These are phyloP conservation scores for Gillenia trifoliata DNA, from an alignment of 306 rosid species.

Conservation along the genomic window DNA sequence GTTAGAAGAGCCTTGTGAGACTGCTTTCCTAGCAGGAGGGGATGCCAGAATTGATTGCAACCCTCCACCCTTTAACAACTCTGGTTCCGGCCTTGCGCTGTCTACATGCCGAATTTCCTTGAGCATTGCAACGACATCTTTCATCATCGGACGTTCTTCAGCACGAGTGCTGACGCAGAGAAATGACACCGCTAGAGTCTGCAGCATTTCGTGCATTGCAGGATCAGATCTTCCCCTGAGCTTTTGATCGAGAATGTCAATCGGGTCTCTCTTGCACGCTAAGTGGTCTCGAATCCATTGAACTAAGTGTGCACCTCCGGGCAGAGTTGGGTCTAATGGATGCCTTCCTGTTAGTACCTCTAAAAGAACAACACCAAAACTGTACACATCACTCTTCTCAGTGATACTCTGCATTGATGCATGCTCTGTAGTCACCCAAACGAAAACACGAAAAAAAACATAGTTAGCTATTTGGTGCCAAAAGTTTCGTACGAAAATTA, in stretches of 20 bases:
- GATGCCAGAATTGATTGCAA: slow-evolving; percentile 32
- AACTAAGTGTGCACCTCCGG: slow-evolving; percentile 58
- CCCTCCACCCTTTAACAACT: slow-evolving; percentile 39
- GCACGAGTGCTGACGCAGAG: slow-evolving; percentile 46
- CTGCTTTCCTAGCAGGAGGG: slow-evolving; percentile 45
- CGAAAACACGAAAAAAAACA: slow-evolving; percentile 7
- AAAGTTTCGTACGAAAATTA: not conserved
- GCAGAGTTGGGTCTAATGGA: slow-evolving; percentile 85
- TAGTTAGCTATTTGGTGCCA: not conserved
- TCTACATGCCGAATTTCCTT: slow-evolving; percentile 52
- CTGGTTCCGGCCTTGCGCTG: slow-evolving; percentile 34
- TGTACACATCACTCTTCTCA: slow-evolving; percentile 81
- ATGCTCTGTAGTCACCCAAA: slow-evolving; percentile 46
- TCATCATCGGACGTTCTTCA: slow-evolving; percentile 77
- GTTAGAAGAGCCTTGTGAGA: slow-evolving; percentile 59
- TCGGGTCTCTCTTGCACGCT: slow-evolving; percentile 41
- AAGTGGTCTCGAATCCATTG: slow-evolving; percentile 78
- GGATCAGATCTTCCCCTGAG: slow-evolving; percentile 62
- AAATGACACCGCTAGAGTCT: slow-evolving; percentile 66
- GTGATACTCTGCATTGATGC: slow-evolving; percentile 53
- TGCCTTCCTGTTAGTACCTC: slow-evolving; percentile 89
- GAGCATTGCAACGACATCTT: slow-evolving; percentile 77
- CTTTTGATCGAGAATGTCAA: slow-evolving; percentile 62
- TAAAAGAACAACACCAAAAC: slow-evolving; percentile 76
- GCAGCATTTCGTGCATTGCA: slow-evolving; percentile 65